phyloP scores from a whole-genome alignment of 2,329 filamentous ascomycete genomes.

The Dryadomyces quercivorus region DNA sequence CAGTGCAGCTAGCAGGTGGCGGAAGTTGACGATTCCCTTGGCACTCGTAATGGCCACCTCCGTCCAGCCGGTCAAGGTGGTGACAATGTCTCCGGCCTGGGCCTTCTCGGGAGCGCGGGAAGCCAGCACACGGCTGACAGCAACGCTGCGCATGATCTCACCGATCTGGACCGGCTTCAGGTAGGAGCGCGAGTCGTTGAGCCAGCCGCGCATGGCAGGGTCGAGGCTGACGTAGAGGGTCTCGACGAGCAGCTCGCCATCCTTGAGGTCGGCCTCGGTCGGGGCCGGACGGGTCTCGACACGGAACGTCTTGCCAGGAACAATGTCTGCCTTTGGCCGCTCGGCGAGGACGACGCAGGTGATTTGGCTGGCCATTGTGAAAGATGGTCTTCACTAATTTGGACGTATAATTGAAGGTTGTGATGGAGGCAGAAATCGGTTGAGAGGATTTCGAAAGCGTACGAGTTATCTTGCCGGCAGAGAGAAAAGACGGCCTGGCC shows the following conservation, averaged over 20 bases:
- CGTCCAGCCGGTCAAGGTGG: conserved; percentile 40
- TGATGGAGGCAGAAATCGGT: too few relatives aligned
- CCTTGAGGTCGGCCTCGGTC: conserved; percentile 31
- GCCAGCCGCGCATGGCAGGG: conserved; percentile 52
- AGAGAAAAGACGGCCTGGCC: too few relatives aligned
- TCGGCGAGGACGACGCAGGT: conserved; percentile 46
- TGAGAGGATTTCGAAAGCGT: too few relatives aligned
- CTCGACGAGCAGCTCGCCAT: conserved; percentile 40
- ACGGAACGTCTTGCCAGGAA: conserved; percentile 54
- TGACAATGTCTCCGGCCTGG: conserved; percentile 37
- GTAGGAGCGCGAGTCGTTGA: conserved; percentile 39
- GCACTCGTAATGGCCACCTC: conserved; percentile 40
- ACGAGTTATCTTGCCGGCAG: too few relatives aligned
- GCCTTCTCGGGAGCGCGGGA: conserved; percentile 21
- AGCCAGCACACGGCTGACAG: conserved; percentile 39
- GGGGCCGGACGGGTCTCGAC: conserved; percentile 38
- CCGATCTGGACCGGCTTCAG: conserved; percentile 48
- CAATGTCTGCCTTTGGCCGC: conserved; percentile 46
- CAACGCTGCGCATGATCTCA: conserved; percentile 44
- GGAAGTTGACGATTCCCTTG: conserved; percentile 16
- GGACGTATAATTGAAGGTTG: too few relatives aligned
- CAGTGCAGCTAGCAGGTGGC: conserved; percentile 9
- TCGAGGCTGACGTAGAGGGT: conserved; percentile 45
- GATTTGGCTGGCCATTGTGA: conserved; percentile 8
- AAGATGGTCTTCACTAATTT: too few relatives aligned